These are phyloP conservation scores for Bipolaris bicolor DNA, from an alignment of 2,329 filamentous ascomycete genomes.

Conservation along the genomic window DNA sequence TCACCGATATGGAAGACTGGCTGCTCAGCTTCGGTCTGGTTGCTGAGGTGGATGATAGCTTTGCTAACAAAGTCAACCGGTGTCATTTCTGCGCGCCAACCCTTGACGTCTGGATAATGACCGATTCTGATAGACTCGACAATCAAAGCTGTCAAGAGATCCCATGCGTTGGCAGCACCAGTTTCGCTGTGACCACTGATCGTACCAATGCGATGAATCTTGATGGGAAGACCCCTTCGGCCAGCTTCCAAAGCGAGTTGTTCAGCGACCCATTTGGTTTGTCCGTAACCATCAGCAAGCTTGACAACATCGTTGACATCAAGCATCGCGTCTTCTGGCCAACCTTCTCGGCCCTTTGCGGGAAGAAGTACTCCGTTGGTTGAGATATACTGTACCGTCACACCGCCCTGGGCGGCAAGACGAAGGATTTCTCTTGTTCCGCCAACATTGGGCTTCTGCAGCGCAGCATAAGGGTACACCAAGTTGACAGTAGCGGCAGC, in stretches of 20 bases:
- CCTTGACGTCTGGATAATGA: slow-evolving; percentile 70
- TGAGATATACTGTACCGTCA: slow-evolving; percentile 78
- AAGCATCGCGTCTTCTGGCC: slow-evolving; percentile 72
- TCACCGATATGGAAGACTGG: slow-evolving; percentile 77
- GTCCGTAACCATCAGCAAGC: slow-evolving; percentile 75
- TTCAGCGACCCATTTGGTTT: slow-evolving; percentile 83
- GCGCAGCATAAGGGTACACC: slow-evolving; percentile 79
- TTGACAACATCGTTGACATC: slow-evolving; percentile 71
- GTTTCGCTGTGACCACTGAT: slow-evolving; percentile 78
- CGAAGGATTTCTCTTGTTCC: slow-evolving; percentile 78
- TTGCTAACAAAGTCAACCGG: slow-evolving; percentile 81
- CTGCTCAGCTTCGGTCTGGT: slow-evolving; percentile 67
- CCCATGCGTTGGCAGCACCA: slow-evolving; percentile 78
- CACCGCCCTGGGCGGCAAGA: slow-evolving; percentile 69
- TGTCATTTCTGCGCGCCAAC: slow-evolving; percentile 83
- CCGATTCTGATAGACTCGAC: slow-evolving; percentile 79
- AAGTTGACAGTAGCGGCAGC: slow-evolving; percentile 75
- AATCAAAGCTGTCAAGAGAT: slow-evolving; percentile 76
- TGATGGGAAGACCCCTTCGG: slow-evolving; percentile 70
- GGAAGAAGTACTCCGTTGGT: slow-evolving; percentile 80
- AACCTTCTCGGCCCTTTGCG: slow-evolving; percentile 65
- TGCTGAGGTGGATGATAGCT: slow-evolving; percentile 72
- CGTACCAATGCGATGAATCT: slow-evolving; percentile 75
- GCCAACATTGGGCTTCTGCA: slow-evolving; percentile 76
- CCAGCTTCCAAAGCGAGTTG: slow-evolving; percentile 74